phyloP scores from a whole-genome alignment of 805 yeast genomes.

The Blastobotrys americana region DNA sequence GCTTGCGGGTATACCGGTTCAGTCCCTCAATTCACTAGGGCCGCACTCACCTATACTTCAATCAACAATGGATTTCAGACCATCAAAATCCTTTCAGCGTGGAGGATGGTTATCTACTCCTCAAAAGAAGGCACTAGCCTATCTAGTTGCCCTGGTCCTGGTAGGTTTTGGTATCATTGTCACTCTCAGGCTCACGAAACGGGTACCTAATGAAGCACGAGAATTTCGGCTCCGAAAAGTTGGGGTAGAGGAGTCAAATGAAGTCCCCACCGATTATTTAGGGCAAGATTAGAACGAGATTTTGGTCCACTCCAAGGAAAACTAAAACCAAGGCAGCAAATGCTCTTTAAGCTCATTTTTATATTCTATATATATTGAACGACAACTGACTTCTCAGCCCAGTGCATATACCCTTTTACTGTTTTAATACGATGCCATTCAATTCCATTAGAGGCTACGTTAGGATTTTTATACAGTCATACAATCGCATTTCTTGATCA shows the following conservation, averaged over 20 bases:
- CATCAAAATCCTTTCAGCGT: background rate
- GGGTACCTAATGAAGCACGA: background rate
- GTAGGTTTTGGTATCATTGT: slow-evolving; percentile 7
- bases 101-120: slow-evolving; percentile 11
- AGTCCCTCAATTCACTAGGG: too few species aligned
- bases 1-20: too few species aligned
- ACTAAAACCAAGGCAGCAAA: too few species aligned
- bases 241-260: background rate
- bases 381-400: too few species aligned
- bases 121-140: slow-evolving; percentile 10
- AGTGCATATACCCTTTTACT: too few species aligned
- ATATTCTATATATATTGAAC: too few species aligned
- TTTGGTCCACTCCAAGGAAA: too few species aligned
- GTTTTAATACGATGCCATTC: background rate
- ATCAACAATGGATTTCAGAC: background rate
- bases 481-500: background rate
- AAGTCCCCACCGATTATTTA: too few species aligned
- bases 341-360: too few species aligned
- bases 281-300: too few species aligned
- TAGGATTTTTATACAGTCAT: background rate
- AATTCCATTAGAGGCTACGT: background rate
- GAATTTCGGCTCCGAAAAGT: background rate
- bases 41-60: too few species aligned
- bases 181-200: background rate
- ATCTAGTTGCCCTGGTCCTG: slow-evolving; percentile 9